Conservation (phyloP, 225 moss, liverwort and hornwort genomes). For the Anthoceros angustus region DNA sequence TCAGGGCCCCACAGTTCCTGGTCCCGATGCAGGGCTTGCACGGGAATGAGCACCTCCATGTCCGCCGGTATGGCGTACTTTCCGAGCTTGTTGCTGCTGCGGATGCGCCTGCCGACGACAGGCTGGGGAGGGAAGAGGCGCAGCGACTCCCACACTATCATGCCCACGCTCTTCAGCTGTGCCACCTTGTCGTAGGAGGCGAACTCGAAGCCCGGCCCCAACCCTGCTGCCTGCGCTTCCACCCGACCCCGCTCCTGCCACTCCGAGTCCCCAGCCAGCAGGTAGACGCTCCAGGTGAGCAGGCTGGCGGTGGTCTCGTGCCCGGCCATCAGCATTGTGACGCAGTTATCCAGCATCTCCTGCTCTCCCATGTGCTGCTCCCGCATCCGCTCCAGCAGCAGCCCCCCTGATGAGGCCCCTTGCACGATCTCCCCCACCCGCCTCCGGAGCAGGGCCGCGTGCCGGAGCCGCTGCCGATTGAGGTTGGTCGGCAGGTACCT, state of each 20-base stretch:
- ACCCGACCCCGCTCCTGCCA: constrained; percentile 88
- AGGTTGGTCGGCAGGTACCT: neutral
- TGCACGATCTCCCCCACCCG: neutral
- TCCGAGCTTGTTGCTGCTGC: constrained; percentile 44
- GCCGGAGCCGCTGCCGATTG: too few relatives aligned
- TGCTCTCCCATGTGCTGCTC: constrained; percentile 20
- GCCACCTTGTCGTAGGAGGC: constrained; percentile 30
- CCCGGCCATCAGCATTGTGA: constrained; percentile 68
- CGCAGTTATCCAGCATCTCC: constrained; percentile 49
- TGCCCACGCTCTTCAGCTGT: constrained; percentile 54
- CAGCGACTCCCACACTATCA: constrained; percentile 65
- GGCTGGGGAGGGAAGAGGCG: constrained; percentile 77
- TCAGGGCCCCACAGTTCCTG: constrained; percentile 57
- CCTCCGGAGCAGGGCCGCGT: too few relatives aligned
- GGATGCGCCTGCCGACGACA: constrained; percentile 47
- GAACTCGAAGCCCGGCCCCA: constrained; percentile 33
- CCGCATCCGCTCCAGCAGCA: constrained; percentile 11
- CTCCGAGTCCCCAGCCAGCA: constrained; percentile 51
- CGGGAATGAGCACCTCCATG: constrained; percentile 66
- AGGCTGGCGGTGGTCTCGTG: constrained; percentile 87
- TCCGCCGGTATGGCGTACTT: constrained; percentile 40
- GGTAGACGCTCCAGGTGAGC: constrained; percentile 67
- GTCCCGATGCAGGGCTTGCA: constrained; percentile 50
- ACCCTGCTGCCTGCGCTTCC: constrained; percentile 45
- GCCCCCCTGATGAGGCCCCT: neutral